Base-by-base conservation (phyloP, 257 asterid genomes). In the Cruciata laevipes region DNA sequence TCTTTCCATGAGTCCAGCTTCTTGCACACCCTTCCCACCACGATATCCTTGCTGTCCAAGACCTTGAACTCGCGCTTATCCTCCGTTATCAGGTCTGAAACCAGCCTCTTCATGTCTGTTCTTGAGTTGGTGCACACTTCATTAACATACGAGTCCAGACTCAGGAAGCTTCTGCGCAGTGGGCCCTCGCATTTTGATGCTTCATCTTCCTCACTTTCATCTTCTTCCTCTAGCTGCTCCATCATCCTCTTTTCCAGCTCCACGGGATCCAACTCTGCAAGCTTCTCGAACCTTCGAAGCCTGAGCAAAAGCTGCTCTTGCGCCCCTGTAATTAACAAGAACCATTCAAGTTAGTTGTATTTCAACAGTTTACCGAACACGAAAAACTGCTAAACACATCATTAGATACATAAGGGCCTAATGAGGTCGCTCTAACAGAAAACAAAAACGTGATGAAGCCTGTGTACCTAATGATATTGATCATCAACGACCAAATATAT, bases 221-320 rank as follows among this genome's bases (percentile, higher is more conserved):
- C 71, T 27, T 80, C 80, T 7, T 76, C 85, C n/a, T 84, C 90
- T 17, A 85, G 80, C 67, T 74, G 87, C 72, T 86, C 89, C 49
- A 83, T 64, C 75, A 86, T 74, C 65, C 81, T 81, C 68, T 86
- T 85, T 80, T 89, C 95, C 0, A 89, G 98, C 55, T 92, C 96
- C 27, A 87, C 65, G 1, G 97, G 96, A 71, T 89, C 94, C 69
- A 92, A 69, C 66, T 85, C 95, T 1, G 95, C 97, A 1, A 92
- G 86, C 57, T 69, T 83, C 75, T 87, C 97, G 17, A 89, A 92
- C 58, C 97, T 81, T 17, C 83, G 75, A 27, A 92, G 97, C 81
- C 88, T 78, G 80, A 68, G 25, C 55, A 89, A n/a, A 17, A 92
- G 97, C 71, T 86, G 87, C 73, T 87, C 88, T 33, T 86, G 87